phyloP scores from a whole-genome alignment of 345 rosid species.

The Crucihimalaya himalaica region DNA sequence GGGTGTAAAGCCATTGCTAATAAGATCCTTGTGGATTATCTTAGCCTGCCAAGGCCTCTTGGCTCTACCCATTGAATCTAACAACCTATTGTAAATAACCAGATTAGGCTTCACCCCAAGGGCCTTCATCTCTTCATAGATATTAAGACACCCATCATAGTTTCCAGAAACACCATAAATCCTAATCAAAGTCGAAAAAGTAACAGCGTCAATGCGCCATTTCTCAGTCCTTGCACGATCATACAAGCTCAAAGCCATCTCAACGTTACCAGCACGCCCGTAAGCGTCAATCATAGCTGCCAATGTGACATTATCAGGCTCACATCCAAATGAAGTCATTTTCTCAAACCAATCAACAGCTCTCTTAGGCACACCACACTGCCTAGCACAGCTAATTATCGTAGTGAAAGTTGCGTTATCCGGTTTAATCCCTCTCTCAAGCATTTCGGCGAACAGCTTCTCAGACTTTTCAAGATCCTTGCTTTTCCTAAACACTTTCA shows the following conservation, averaged over 20 bases:
- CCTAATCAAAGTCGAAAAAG: conserved; percentile 75
- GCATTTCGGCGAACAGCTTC: conserved; percentile 78
- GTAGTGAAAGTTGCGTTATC: conserved; percentile 80
- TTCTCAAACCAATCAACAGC: conserved; percentile 94
- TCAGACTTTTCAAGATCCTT: conserved; percentile 64
- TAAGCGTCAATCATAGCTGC: conserved; percentile 83
- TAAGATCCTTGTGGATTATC: conserved; percentile 67
- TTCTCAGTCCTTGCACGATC: conserved; percentile 88
- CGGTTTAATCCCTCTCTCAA: conserved; percentile 63
- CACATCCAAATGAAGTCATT: conserved; percentile 62
- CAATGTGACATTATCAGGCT: conserved; percentile 69
- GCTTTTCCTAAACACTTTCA: conserved; percentile 71
- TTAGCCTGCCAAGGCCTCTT: conserved; percentile 96
- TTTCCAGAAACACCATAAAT: conserved; percentile 62
- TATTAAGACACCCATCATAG: conserved; percentile 90
- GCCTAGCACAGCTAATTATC: conserved; percentile 71
- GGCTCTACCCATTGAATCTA: conserved; percentile 93
- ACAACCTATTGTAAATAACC: conserved; percentile 63
- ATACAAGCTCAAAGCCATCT: conserved; percentile 79
- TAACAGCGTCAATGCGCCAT: conserved; percentile 69
- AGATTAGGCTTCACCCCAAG: conserved; percentile 72
- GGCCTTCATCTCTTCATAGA: conserved; percentile 93
- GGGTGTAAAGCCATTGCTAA: conserved; percentile 59
- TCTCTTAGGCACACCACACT: conserved; percentile 54
- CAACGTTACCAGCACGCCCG: conserved; percentile 72